A percentile compares a stretch with the other conserved stretches of the same genome.
phyloP scores from a whole-genome alignment of 805 yeast species.

The Candida glaebosa region DNA sequence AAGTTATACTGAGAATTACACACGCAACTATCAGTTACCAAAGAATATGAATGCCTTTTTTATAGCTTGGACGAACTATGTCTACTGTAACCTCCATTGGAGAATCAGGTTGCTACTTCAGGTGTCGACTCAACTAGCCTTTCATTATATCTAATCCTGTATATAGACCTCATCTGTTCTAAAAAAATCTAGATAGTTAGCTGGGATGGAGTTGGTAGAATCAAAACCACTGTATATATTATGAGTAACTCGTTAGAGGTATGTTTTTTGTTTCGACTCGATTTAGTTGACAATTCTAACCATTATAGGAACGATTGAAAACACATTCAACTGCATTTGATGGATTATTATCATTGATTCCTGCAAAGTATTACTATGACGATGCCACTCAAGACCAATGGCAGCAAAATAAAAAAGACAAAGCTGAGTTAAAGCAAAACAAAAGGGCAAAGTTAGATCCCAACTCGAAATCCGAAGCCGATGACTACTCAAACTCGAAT shows the following conservation, averaged over 20 bases:
- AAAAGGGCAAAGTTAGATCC: slow-evolving; percentile 79
- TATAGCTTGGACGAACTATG: too few relatives aligned
- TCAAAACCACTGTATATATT: slow-evolving; percentile 1
- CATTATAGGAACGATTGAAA: slow-evolving; percentile 63
- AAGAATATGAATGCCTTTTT: too few relatives aligned
- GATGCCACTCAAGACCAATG: slow-evolving; percentile 88
- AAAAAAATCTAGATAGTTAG: not conserved
- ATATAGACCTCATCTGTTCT: slow-evolving; percentile 3
- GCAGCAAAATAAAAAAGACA: slow-evolving; percentile 77
- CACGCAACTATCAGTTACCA: too few relatives aligned
- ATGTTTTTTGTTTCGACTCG: slow-evolving; percentile 22
- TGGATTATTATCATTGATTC: slow-evolving; percentile 84
- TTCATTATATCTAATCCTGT: too few relatives aligned
- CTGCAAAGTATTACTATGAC: slow-evolving; percentile 91
- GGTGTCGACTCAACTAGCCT: too few relatives aligned
- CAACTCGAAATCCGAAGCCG: slow-evolving; percentile 39
- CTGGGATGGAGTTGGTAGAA: not conserved
- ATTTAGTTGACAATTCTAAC: slow-evolving; percentile 1
- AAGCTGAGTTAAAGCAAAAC: slow-evolving; percentile 56
- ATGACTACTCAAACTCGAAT: slow-evolving; percentile 37
- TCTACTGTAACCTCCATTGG: not conserved
- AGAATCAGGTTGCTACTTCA: not conserved
- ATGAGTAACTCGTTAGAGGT: slow-evolving; percentile 63
- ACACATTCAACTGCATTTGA: slow-evolving; percentile 80
- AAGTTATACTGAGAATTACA: slow-evolving; percentile 2